These are phyloP conservation scores for Myxozyma geophila DNA, from an alignment of 805 yeast genomes.

Conservation along the genomic window DNA sequence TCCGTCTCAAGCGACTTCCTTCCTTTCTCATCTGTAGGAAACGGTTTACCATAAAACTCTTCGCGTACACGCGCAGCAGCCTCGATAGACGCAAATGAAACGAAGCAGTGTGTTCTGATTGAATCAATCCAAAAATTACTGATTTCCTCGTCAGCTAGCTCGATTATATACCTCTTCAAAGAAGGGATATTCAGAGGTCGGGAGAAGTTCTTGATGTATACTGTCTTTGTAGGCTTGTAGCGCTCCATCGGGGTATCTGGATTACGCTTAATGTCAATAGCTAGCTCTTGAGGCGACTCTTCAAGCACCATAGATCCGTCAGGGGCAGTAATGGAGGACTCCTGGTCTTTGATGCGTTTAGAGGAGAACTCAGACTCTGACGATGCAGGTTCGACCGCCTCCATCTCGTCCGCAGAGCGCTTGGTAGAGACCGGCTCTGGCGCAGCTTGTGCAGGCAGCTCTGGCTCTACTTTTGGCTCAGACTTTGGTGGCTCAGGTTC, in stretches of 20 bases:
- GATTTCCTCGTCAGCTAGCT: slow-evolving; percentile 11
- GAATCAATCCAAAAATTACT: slow-evolving; percentile 30
- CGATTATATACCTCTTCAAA: slow-evolving; percentile 15
- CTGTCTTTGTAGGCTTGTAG: slow-evolving; percentile 17
- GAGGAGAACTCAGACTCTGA: neutral
- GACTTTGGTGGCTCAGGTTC: too few species aligned
- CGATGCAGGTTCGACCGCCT: neutral
- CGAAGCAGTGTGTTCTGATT: slow-evolving; percentile 34
- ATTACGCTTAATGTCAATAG: slow-evolving; percentile 5
- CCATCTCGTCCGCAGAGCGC: neutral
- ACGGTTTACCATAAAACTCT: slow-evolving; percentile 18
- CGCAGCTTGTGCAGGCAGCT: neutral
- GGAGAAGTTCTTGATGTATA: slow-evolving; percentile 30
- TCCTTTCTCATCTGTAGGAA: slow-evolving; percentile 32
- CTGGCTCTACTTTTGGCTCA: neutral
- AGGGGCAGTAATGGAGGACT: neutral
- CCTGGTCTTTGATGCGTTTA: slow-evolving; percentile 6
- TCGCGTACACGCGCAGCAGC: slow-evolving; percentile 27
- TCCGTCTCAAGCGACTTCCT: slow-evolving; percentile 20
- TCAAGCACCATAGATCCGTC: neutral
- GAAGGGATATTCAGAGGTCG: slow-evolving; percentile 31
- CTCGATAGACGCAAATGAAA: slow-evolving; percentile 3
- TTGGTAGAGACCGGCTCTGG: neutral
- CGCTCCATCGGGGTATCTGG: slow-evolving; percentile 9
- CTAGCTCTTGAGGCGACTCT: neutral